These are phyloP conservation scores for Colletotrichum orchidophilum DNA, from an alignment of 2,329 filamentous ascomycete species.

Conservation along the genomic window DNA sequence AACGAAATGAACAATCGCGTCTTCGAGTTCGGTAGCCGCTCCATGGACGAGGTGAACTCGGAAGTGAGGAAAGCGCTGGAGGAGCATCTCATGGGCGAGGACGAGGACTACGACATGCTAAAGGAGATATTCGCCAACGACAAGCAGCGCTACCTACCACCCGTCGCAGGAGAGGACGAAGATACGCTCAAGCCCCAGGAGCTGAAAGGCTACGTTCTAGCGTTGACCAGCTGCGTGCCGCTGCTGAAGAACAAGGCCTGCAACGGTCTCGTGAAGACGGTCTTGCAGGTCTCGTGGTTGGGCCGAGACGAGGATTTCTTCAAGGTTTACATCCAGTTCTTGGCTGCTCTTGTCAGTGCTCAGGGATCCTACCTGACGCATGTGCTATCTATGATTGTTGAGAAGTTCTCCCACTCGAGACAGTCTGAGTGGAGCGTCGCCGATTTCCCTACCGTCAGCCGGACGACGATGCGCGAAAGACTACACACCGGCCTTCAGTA, in stretches of 20 bases:
- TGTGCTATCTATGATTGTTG: slow-evolving; percentile 83
- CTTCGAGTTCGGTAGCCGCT: slow-evolving; percentile 62
- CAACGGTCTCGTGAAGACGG: slow-evolving; percentile 64
- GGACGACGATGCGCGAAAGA: slow-evolving; percentile 73
- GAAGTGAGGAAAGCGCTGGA: slow-evolving; percentile 66
- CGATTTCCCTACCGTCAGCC: slow-evolving; percentile 67
- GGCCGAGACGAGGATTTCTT: slow-evolving; percentile 72
- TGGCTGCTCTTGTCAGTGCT: slow-evolving; percentile 80
- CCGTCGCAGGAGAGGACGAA: slow-evolving; percentile 56
- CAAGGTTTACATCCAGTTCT: slow-evolving; percentile 73
- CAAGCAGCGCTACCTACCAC: slow-evolving; percentile 50
- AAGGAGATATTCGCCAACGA: slow-evolving; percentile 67
- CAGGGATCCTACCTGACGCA: slow-evolving; percentile 80
- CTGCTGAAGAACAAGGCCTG: slow-evolving; percentile 67
- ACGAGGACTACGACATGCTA: slow-evolving; percentile 68
- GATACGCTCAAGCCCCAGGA: slow-evolving; percentile 60
- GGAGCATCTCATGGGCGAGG: slow-evolving; percentile 64
- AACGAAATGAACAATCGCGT: slow-evolving; percentile 67
- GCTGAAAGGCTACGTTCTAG: slow-evolving; percentile 68
- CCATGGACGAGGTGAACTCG: slow-evolving; percentile 64
- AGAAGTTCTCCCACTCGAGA: slow-evolving; percentile 72
- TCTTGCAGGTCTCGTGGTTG: slow-evolving; percentile 72
- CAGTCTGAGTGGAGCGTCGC: slow-evolving; percentile 57
- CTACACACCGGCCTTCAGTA: slow-evolving; percentile 81
- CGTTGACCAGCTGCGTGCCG: slow-evolving; percentile 70